phyloP scores from a whole-genome alignment of 1,284 basidiomycete species.

The Boletellus sp. region DNA sequence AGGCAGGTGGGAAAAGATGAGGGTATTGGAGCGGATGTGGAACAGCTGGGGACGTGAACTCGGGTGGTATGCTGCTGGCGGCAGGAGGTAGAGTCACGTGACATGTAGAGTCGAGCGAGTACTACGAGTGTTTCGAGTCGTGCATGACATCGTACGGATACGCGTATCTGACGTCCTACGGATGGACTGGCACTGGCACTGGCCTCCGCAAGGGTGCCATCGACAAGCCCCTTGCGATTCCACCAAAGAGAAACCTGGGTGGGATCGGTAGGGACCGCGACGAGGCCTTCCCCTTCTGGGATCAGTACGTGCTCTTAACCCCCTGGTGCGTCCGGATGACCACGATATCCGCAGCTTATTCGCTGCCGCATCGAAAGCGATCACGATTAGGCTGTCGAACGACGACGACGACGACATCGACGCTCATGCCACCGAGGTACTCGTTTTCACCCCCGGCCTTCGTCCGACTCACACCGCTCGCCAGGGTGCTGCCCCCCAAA shows the following conservation, averaged over 20 bases:
- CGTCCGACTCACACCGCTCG: background rate
- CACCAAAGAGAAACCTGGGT: conserved; percentile 79
- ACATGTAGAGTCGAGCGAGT: background rate
- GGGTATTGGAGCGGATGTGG: conserved; percentile 88
- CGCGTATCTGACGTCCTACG: conserved; percentile 75
- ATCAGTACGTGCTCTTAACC: conserved; percentile 62
- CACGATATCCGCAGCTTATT: conserved; percentile 58
- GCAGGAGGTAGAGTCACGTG: conserved; percentile 19
- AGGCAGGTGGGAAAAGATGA: conserved; percentile 65
- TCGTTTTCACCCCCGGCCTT: background rate
- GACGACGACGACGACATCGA: conserved; percentile 55
- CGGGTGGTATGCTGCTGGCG: conserved; percentile 45
- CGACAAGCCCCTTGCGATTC: conserved; percentile 68
- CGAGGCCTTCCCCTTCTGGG: conserved; percentile 94
- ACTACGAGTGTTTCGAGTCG: background rate
- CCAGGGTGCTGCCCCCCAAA: conserved; percentile 10
- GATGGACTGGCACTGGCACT: conserved; percentile 83
- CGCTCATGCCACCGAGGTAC: conserved; percentile 33
- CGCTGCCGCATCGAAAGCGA: conserved; percentile 70
- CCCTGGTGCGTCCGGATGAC: background rate
- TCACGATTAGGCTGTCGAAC: conserved; percentile 61
- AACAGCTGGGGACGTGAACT: conserved; percentile 71
- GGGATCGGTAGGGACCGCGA: conserved; percentile 90
- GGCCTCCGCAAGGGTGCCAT: conserved; percentile 69
- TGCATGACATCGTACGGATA: conserved; percentile 45